Percentiles rank a stretch among this genome's conserved stretches.
Conservation (phyloP, 441 rosid genomes). For the Eutrema salsugineum region DNA sequence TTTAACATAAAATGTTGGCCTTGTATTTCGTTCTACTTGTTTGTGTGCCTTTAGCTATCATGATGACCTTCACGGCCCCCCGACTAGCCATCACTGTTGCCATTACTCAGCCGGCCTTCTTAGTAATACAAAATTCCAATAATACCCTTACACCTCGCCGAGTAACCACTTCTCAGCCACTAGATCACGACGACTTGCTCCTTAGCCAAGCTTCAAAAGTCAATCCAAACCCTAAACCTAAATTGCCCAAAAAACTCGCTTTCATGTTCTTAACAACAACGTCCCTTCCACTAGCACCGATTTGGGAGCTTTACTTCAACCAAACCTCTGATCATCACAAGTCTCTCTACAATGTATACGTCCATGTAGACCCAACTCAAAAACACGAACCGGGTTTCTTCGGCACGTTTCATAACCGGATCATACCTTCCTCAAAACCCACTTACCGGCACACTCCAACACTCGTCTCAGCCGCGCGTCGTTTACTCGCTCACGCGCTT, state of each 20-base stretch:
- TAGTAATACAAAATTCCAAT: background rate
- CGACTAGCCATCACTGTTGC: slow-evolving; percentile 17
- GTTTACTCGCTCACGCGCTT: slow-evolving; percentile 63
- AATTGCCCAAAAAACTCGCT: slow-evolving; percentile 47
- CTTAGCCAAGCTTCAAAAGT: slow-evolving; percentile 42
- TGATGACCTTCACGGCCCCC: slow-evolving; percentile 39
- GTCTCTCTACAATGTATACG: slow-evolving; percentile 47
- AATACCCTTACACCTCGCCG: background rate
- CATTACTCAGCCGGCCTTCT: slow-evolving; percentile 12
- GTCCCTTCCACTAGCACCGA: slow-evolving; percentile 55
- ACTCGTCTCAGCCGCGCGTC: slow-evolving; percentile 64
- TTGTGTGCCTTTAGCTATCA: slow-evolving; percentile 50
- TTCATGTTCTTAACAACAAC: slow-evolving; percentile 60
- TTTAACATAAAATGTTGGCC: slow-evolving; percentile 31
- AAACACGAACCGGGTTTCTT: slow-evolving; percentile 34
- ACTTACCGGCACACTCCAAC: slow-evolving; percentile 51
- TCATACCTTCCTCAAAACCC: slow-evolving; percentile 56
- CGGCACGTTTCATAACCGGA: slow-evolving; percentile 50
- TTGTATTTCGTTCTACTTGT: slow-evolving; percentile 54
- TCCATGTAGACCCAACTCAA: slow-evolving; percentile 53
- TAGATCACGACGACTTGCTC: slow-evolving; percentile 39
- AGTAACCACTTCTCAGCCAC: slow-evolving; percentile 15
- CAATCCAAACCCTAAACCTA: slow-evolving; percentile 23
- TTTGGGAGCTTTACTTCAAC: slow-evolving; percentile 64
- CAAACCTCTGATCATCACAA: slow-evolving; percentile 11